These are phyloP conservation scores for Macadamia integrifolia DNA, from an alignment of 164 flowering plant species.

Conservation along the genomic window DNA sequence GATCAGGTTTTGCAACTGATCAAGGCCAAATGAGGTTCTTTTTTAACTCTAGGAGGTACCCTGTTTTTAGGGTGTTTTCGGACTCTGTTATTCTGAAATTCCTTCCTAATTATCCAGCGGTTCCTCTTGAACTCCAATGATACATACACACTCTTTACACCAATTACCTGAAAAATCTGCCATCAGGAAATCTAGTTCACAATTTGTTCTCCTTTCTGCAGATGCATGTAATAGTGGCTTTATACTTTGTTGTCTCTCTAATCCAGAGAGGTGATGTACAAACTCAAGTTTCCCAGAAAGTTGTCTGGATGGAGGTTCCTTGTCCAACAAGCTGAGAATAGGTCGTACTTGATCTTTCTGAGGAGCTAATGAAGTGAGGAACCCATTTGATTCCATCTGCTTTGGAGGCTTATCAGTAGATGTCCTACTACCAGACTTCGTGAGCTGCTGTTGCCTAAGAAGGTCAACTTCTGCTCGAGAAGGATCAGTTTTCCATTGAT, in stretches of 20 bases:
- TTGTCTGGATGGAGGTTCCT: slow-evolving; percentile 93
- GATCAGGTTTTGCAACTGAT: too few species aligned
- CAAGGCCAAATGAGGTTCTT: too few species aligned
- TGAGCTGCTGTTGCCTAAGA: slow-evolving; percentile 47
- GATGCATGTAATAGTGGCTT: slow-evolving; percentile 80
- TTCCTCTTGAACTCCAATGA: too few species aligned
- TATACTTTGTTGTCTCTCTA: slow-evolving; percentile 87
- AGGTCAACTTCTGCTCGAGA: slow-evolving; percentile 48
- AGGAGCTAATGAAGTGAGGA: slow-evolving; percentile 25
- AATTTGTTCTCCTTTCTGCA: slow-evolving; percentile 75
- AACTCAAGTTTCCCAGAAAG: slow-evolving; percentile 94
- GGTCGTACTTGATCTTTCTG: slow-evolving; percentile 89
- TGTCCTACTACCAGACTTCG: slow-evolving; percentile 31
- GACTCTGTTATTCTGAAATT: too few species aligned
- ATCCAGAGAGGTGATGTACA: slow-evolving; percentile 73
- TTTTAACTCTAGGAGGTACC: too few species aligned
- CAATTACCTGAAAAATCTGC: slow-evolving; percentile 87
- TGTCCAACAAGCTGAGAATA: slow-evolving; percentile 91
- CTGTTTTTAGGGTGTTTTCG: too few species aligned
- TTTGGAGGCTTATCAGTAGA: slow-evolving; percentile 63
- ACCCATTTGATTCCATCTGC: slow-evolving; percentile 54
- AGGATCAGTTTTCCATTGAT: slow-evolving; percentile 47
- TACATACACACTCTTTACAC: too few species aligned
- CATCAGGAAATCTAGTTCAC: slow-evolving; percentile 89
- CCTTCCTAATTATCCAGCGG: too few species aligned